Evolutionary conservation across 176 grass and related monocot genomes (phyloP), one percentile per base, ranked within the genome.

Genomic region (Juncus effusus): DNA sequence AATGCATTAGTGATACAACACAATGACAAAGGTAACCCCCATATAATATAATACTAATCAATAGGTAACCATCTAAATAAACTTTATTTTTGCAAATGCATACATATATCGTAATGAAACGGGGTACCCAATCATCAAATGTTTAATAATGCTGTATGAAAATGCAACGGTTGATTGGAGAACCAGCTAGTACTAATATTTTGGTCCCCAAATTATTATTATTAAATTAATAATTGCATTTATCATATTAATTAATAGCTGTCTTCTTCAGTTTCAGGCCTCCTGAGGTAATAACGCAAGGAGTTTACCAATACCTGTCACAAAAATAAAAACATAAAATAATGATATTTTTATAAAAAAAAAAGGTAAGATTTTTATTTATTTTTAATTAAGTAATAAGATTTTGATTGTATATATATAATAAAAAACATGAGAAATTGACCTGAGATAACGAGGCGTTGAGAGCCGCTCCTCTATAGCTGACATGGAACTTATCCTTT

Each of bases 401-500:
- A 28, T 28, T 28, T 28, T 28, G 3, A 13, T 61, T 44, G 14
- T n/a, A 14, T 75, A 83, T 60, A 51, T 45, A 66, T 60, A 13
- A 62, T 69, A 36, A 40, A 70, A 39, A 78, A 38, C 10, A 36
- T 4, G 4, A 40, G 38, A 56, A 55, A 10, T 56, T 50, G 11
- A 99, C 94, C 88, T 93, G 94, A 64, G 94, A 87, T 70, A 93
- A 76, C 5, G 85, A 73, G 75, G 75, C 80, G 72, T 82, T 86
- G 38, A 99, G 73, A 86, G 87, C 90, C 47, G 94, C 94, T n/a
- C 88, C 94, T 74, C 94, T 60, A 57, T 99, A 99, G 75, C 94
- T 99, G 45, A 99, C 94, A 80, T 99, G 88, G 59, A 99, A 99
- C 58, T 84, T 99, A 76, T 93, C 94, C 82, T 93, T 99, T 10